These are phyloP conservation scores for Cafeteria roenbergensis DNA, from an alignment of 108 stramenopile genomes.

Conservation along the genomic window DNA sequence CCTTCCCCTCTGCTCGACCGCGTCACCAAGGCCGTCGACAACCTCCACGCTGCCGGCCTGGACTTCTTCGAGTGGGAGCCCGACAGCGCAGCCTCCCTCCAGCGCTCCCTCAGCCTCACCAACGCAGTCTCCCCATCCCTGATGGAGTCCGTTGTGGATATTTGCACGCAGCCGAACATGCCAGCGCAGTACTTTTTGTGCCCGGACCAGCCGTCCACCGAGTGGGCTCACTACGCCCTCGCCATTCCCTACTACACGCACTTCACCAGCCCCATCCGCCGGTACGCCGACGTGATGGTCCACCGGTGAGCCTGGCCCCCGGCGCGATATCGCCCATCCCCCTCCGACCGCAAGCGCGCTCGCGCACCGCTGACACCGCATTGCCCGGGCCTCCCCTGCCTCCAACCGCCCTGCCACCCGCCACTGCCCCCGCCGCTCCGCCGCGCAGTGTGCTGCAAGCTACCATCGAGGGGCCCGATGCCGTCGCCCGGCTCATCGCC, in stretches of 20 bases:
- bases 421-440: no score
- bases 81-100: constrained; percentile 50
- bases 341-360: no score
- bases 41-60: constrained; percentile 37
- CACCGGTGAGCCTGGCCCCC: no score
- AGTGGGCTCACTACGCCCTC: constrained; percentile 43
- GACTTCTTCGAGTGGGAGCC: constrained; percentile 54
- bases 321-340: no score
- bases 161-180: constrained; percentile 71
- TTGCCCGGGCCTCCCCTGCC: no score
- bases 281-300: constrained; percentile 87
- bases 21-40: constrained; percentile 49
- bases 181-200: constrained; percentile 76
- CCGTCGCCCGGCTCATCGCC: constrained; percentile 41
- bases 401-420: no score
- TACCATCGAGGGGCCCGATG: constrained; percentile 56
- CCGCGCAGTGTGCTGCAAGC: constrained; percentile 75
- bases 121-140: constrained; percentile 26
- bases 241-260: constrained; percentile 96
- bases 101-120: constrained; percentile 58
- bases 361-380: no score
- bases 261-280: constrained; percentile 81
- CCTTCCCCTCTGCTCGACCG: constrained; percentile 47
- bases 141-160: constrained; percentile 61
- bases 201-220: constrained; percentile 29